A percentile compares a stretch with the other conserved stretches of the same genome.
phyloP scores from a whole-genome alignment of 176 grass and related monocot species.

The Triticum turgidum region DNA sequence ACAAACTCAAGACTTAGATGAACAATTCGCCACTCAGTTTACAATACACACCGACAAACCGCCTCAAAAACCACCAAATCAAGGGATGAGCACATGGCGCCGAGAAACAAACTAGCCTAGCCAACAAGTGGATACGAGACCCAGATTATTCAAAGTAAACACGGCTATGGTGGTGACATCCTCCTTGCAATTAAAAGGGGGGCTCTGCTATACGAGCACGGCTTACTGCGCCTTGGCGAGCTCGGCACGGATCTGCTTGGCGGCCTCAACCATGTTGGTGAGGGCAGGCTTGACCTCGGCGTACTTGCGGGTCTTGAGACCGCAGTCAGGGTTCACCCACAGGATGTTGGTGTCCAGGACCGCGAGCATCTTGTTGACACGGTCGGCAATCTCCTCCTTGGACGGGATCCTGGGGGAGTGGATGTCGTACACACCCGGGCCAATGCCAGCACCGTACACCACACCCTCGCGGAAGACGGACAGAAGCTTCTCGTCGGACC shows the following conservation, averaged over 20 bases:
- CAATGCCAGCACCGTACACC: constrained; percentile 74
- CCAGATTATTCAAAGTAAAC: constrained; percentile 47
- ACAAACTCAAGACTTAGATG: constrained; percentile 27
- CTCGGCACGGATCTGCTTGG: constrained; percentile 80
- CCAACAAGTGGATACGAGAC: neutral
- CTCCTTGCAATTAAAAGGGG: constrained; percentile 19
- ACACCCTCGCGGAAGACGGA: constrained; percentile 89
- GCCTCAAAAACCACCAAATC: constrained; percentile 36
- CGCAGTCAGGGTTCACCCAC: constrained; percentile 94
- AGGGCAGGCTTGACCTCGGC: constrained; percentile 79
- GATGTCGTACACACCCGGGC: constrained; percentile 90
- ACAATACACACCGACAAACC: constrained; percentile 36
- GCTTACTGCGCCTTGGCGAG: constrained; percentile 62
- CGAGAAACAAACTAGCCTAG: constrained; percentile 33
- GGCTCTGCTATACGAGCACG: neutral
- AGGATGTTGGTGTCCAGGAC: constrained; percentile 93
- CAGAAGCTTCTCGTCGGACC: constrained; percentile 86
- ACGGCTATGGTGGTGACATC: constrained; percentile 16
- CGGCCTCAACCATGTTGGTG: constrained; percentile 70
- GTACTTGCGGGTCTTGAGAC: constrained; percentile 95
- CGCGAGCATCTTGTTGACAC: constrained; percentile 91
- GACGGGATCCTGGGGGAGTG: constrained; percentile 92
- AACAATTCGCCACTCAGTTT: constrained; percentile 31
- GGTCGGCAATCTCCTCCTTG: constrained; percentile 73
- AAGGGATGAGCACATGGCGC: neutral